Evolutionary conservation across 2,329 filamentous ascomycete genomes (phyloP).

Genomic region (Hyphodiscus sp.): DNA sequence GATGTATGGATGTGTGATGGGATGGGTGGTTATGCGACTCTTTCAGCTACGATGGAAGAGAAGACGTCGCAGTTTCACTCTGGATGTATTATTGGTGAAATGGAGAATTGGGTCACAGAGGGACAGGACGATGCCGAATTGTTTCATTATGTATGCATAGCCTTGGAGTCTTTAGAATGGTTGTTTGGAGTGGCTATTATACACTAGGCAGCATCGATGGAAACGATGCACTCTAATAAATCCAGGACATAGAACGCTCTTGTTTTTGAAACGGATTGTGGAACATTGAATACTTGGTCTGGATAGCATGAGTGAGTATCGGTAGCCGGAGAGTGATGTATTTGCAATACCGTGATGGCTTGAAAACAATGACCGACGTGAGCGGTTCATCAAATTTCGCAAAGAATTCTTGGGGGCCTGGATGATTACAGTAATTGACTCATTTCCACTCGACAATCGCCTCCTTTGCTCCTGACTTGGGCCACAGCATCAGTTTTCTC

Average conservation of each 20-base stretch:
- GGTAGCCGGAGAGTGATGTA: neutral
- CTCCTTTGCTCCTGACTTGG: neutral
- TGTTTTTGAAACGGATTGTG: neutral
- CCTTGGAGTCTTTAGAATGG: slow-evolving; percentile 6
- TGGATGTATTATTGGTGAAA: neutral
- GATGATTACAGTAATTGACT: too few relatives aligned
- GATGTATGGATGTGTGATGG: slow-evolving; percentile 7
- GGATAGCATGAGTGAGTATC: neutral
- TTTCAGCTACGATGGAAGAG: neutral
- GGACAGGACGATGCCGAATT: neutral
- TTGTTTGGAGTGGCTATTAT: neutral
- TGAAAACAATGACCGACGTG: too few relatives aligned
- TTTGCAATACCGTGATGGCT: too few relatives aligned
- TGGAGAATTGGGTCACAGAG: neutral
- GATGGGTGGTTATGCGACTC: neutral
- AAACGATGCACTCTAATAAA: neutral
- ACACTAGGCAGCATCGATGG: neutral
- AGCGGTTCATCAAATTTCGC: too few relatives aligned
- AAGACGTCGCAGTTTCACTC: neutral
- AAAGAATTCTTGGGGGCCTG: too few relatives aligned
- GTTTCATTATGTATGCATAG: slow-evolving; percentile 13
- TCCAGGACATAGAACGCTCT: neutral
- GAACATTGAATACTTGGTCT: neutral
- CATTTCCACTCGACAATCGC: neutral
- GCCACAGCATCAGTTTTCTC: neutral